These are phyloP conservation scores for Arabidopsis lyrata DNA, from an alignment of 441 rosid genomes.

Conservation along the genomic window DNA sequence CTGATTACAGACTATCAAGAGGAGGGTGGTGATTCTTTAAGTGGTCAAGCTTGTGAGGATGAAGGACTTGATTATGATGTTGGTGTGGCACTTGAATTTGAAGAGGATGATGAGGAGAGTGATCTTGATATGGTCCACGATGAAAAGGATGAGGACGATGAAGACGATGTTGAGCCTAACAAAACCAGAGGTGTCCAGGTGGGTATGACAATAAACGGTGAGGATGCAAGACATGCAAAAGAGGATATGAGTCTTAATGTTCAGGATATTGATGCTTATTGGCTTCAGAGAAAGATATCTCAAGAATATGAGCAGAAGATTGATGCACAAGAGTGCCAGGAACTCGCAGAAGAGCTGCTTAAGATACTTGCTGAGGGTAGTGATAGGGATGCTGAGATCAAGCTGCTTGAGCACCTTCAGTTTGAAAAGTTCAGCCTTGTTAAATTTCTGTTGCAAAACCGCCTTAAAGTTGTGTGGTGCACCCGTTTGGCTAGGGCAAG, in stretches of 20 bases:
- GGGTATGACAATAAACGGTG: conserved; percentile 78
- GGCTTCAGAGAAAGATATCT: conserved; percentile 94
- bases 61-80: conserved; percentile 85
- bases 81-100: conserved; percentile 91
- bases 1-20: conserved; percentile 86
- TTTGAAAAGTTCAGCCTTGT: conserved; percentile 76
- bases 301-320: conserved; percentile 80
- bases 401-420: conserved; percentile 64
- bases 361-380: conserved; percentile 84
- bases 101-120: conserved; percentile 86
- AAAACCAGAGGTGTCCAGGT: conserved; percentile 73
- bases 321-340: conserved; percentile 83
- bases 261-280: conserved; percentile 95
- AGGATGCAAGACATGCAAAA: conserved; percentile 64
- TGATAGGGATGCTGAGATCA: conserved; percentile 79
- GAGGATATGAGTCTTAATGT: conserved; percentile 77
- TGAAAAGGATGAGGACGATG: conserved; percentile 82
- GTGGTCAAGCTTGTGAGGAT: conserved; percentile 61
- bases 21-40: conserved; percentile 64
- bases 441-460: conserved; percentile 67
- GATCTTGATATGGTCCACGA: conserved; percentile 83
- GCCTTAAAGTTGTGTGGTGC: conserved; percentile 90
- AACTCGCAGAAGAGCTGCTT: conserved; percentile 87
- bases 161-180: conserved; percentile 48
- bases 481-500: conserved; percentile 94